A percentile compares a stretch with the other conserved stretches of the same genome.
Conservation (phyloP, 331 rosid genomes). For the Telfairia occidentalis region DNA sequence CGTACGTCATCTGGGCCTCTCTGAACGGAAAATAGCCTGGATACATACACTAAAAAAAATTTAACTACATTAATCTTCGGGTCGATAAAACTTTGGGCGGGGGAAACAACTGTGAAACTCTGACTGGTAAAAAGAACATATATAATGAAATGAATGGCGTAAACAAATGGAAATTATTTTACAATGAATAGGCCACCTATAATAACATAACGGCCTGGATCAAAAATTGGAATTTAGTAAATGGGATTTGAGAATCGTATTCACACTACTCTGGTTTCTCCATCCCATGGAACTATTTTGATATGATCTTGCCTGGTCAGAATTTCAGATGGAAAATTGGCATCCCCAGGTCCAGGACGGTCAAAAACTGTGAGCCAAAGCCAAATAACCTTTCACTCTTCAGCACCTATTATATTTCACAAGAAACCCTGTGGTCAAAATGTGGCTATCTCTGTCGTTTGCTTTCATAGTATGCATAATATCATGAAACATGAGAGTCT, state of each 20-base stretch:
- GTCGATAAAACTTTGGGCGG: neutral
- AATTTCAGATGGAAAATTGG: conserved; percentile 1
- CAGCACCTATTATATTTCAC: conserved; percentile 27
- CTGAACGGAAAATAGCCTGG: conserved; percentile 7
- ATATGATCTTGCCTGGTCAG: conserved; percentile 10
- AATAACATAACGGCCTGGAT: conserved; percentile 15
- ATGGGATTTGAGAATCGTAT: neutral
- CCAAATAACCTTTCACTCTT: conserved; percentile 35
- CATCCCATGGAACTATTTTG: conserved; percentile 11
- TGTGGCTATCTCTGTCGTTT: conserved; percentile 26
- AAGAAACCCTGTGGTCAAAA: conserved; percentile 32
- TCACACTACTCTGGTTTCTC: conserved; percentile 11
- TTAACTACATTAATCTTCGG: neutral
- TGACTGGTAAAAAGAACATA: neutral
- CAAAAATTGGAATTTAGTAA: conserved; percentile 14
- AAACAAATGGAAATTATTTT: conserved; percentile 21
- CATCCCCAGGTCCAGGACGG: neutral
- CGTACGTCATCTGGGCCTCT: neutral
- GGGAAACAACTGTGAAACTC: neutral
- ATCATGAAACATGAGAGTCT: conserved; percentile 65
- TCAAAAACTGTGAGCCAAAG: conserved; percentile 13
- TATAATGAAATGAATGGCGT: conserved; percentile 9
- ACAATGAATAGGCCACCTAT: conserved; percentile 21
- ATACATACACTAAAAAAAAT: neutral
- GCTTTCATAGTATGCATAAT: conserved; percentile 26